A percentile compares a stretch with the other conserved stretches of the same genome.
These are phyloP conservation scores for Friedmanniomyces endolithicus DNA, from an alignment of 495 filamentous ascomycete species.

Conservation along the genomic window DNA sequence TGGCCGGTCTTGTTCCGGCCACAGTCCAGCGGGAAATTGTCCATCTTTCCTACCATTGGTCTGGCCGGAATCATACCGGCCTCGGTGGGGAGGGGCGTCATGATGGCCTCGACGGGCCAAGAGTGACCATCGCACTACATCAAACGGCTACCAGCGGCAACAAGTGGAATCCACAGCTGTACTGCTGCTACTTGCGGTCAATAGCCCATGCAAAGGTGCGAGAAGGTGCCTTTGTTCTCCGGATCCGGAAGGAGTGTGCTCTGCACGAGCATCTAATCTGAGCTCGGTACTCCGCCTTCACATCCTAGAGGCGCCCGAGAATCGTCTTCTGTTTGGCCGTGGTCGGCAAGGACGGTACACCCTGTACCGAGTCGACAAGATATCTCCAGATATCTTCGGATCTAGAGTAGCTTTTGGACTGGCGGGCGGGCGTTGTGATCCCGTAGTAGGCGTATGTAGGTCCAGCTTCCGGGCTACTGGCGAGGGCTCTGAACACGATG, in stretches of 20 bases:
- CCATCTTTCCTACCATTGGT: not conserved
- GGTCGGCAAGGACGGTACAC: too few relatives aligned
- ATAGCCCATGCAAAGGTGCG: not conserved
- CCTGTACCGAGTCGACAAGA: too few relatives aligned
- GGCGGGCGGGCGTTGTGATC: too few relatives aligned
- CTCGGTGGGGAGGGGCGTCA: not conserved
- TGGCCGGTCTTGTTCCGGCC: slow-evolving; percentile 14
- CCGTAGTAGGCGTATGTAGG: too few relatives aligned
- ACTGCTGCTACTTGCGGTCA: not conserved
- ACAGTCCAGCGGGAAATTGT: not conserved
- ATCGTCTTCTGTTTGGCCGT: too few relatives aligned
- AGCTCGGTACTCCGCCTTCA: too few relatives aligned
- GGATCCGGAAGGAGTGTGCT: not conserved
- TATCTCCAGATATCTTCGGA: too few relatives aligned
- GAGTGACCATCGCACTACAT: not conserved
- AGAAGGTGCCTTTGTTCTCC: not conserved
- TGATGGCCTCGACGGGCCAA: not conserved
- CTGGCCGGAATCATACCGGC: slow-evolving; percentile 17
- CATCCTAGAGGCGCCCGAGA: too few relatives aligned
- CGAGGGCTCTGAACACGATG: too few relatives aligned
- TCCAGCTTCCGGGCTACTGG: too few relatives aligned
- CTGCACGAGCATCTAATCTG: too few relatives aligned
- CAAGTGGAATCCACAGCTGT: not conserved
- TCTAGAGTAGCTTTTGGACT: too few relatives aligned
- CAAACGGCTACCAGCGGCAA: not conserved